Evolutionary conservation across 2,329 filamentous ascomycete species (phyloP).

Genomic region (Aureobasidium sp.): DNA sequence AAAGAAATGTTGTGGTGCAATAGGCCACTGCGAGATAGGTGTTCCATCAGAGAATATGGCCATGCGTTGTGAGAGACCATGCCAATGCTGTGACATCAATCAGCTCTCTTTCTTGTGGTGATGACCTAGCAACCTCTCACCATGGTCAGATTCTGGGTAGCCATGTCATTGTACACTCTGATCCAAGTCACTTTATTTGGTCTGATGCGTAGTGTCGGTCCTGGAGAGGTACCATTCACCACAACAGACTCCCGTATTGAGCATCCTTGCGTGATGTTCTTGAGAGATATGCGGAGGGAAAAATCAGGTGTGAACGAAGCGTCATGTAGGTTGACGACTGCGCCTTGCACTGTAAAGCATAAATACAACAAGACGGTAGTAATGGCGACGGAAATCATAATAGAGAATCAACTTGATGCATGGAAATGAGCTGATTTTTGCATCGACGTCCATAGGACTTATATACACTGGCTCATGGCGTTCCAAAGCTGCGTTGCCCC

Average conservation of each 20-base stretch:
- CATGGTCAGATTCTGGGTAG: constrained; percentile 50
- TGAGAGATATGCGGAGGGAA: no score
- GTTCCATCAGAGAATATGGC: constrained; percentile 60
- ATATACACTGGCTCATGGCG: no score
- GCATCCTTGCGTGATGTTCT: no score
- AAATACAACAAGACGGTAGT: no score
- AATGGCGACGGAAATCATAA: no score
- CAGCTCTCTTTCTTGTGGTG: background rate
- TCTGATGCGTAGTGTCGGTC: constrained; percentile 42
- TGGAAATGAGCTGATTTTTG: no score
- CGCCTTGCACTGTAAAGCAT: no score
- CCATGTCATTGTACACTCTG: constrained; percentile 53
- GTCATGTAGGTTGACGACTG: no score
- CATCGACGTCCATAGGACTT: no score
- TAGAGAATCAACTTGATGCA: no score
- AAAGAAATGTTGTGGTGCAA: constrained; percentile 55
- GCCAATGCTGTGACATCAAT: constrained; percentile 51
- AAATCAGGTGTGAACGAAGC: no score
- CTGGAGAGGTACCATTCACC: constrained; percentile 49
- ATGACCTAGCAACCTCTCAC: constrained; percentile 31
- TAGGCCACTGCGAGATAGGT: constrained; percentile 58
- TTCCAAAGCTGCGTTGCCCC: no score
- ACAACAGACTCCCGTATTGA: constrained; percentile 32
- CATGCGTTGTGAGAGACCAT: constrained; percentile 53
- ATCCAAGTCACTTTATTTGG: constrained; percentile 48